Conservation (phyloP, 805 yeast species). For the Nakazawaea wickerhamii region DNA sequence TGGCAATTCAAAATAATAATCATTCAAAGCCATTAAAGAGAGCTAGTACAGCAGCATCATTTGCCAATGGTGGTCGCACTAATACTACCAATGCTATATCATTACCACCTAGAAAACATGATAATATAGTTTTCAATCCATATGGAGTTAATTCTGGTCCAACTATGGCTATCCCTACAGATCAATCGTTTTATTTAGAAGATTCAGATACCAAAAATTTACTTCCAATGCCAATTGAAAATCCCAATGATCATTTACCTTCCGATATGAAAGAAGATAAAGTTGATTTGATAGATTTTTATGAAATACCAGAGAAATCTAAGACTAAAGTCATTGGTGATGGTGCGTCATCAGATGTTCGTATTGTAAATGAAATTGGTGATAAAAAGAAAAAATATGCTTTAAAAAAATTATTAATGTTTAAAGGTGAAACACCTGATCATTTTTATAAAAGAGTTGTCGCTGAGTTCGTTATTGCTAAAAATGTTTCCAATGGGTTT, state of each 20-base stretch:
- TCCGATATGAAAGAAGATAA: conserved; percentile 42
- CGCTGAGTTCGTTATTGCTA: conserved; percentile 60
- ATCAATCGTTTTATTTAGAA: conserved; percentile 20
- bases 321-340: conserved; percentile 52
- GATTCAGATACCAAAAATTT: conserved; percentile 39
- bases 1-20: neutral
- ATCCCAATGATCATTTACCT: conserved; percentile 64
- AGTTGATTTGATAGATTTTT: conserved; percentile 48
- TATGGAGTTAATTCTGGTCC: conserved; percentile 45
- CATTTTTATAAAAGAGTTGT: conserved; percentile 61
- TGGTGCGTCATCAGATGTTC: conserved; percentile 70
- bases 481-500: conserved; percentile 44
- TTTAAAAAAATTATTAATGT: conserved; percentile 56
- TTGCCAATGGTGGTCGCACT: neutral
- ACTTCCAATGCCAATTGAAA: conserved; percentile 55
- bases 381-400: conserved; percentile 46
- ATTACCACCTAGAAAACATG: conserved; percentile 5
- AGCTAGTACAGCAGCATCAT: conserved; percentile 4
- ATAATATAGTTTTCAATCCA: conserved; percentile 57
- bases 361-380: conserved; percentile 35
- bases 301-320: conserved; percentile 37
- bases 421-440: conserved; percentile 56
- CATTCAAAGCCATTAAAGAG: neutral
- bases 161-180: conserved; percentile 26
- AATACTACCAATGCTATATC: neutral